Base-by-base conservation (phyloP, 148 eudicot genomes). In the Vaccinium macrocarpon region DNA sequence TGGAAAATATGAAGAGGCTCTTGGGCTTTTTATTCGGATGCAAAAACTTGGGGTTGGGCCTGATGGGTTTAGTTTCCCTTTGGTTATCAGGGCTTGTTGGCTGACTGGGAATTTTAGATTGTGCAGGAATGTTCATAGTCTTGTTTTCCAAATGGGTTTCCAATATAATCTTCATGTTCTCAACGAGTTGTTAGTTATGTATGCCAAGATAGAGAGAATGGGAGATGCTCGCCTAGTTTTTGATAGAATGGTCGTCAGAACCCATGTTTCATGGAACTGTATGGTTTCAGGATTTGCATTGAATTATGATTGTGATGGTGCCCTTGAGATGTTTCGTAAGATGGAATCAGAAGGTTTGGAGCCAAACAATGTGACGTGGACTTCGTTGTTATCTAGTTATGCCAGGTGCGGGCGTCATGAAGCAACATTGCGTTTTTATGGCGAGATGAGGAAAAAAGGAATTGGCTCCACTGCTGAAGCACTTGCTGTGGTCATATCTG, bases 361-460 rank as follows among this genome's bases (percentile, higher is more conserved):
- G 82, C 93, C 96, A 13, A 93, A 93, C 35, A 32, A 80, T 29
- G 92, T 91, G 81, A 90, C 92, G 3, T 91, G 96, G 96, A 93
- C 94, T 18, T 89, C 93, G 2, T 85, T 93, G 90, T 79, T 93
- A 50, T 93, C 96, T 15, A 90, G 94, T 82, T 88, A 90, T 88
- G 89, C 92, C 27, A 85, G 94, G 85, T 93, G 96, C 50, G 90
- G 90, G 42, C 80, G 18, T 64, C 61, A 55, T 70, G 81, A 81
- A 66, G 84, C 89, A 53, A 85, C 88, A 0, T 83, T 91, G 89
- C 73, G 70, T 72, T 64, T 88, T 80, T 93, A 86, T 79, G 86
- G 79, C 68, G 62, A 80, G 81, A 89, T 91, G 94, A 90, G 91
- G 25, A 42, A 66, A 16, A 90, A 82, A 80, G 90, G 88, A n/a